Conservation (phyloP, 495 filamentous ascomycete genomes). For the Bacidia gigantensis region DNA sequence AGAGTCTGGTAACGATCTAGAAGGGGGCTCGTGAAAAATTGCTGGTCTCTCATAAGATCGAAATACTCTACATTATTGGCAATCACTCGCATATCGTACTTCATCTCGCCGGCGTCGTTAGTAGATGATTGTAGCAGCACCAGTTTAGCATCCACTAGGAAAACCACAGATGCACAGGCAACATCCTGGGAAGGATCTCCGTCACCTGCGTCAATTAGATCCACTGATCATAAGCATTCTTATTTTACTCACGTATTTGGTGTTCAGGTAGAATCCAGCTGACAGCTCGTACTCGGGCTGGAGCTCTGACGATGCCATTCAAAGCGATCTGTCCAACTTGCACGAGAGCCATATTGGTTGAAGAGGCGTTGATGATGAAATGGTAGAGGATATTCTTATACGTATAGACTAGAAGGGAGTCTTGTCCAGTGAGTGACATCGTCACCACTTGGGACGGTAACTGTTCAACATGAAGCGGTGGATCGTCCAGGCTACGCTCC, state of each 20-base stretch:
- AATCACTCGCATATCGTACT: conserved; percentile 96
- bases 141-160: conserved; percentile 90
- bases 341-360: conserved; percentile 60
- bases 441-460: conserved; percentile 75
- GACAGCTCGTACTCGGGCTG: conserved; percentile 78
- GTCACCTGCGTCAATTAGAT: conserved; percentile 37
- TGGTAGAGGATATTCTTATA: conserved; percentile 94
- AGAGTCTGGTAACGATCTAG: conserved; percentile 36
- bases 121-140: conserved; percentile 80
- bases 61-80: conserved; percentile 95
- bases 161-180: conserved; percentile 81
- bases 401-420: conserved; percentile 91
- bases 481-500: conserved; percentile 60
- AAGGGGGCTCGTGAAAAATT: conserved; percentile 35
- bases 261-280: conserved; percentile 93
- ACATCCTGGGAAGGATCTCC: conserved; percentile 96
- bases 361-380: conserved; percentile 64
- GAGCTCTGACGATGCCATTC: conserved; percentile 88
- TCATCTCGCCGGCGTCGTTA: conserved; percentile 61
- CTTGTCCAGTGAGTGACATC: conserved; percentile 75
- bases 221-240: neutral
- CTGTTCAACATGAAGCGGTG: conserved; percentile 57
- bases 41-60: conserved; percentile 76
- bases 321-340: conserved; percentile 95
- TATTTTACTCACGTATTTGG: conserved; percentile 51